Evolutionary conservation across 805 yeast species (phyloP).

Genomic region (Schwanniomyces sp.): DNA sequence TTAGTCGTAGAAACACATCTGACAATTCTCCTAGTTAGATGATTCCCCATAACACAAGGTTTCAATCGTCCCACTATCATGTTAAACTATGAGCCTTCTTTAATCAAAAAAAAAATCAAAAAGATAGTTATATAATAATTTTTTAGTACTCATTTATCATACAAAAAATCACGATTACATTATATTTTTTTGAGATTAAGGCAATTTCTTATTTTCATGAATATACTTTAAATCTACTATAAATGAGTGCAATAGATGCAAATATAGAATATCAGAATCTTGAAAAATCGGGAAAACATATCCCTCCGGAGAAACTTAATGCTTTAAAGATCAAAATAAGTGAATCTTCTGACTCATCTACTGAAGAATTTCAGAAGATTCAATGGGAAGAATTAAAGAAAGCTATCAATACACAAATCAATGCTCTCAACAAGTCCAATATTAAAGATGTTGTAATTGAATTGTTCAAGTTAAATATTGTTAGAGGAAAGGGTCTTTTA

Average conservation of each 20-base stretch:
- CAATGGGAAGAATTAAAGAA: constrained; percentile 58
- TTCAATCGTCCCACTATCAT: background rate
- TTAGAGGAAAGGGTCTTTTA: constrained; percentile 61
- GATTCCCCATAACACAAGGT: background rate
- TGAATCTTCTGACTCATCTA: constrained; percentile 1
- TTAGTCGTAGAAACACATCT: background rate
- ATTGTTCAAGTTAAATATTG: constrained; percentile 57
- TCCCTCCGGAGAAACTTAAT: constrained; percentile 54
- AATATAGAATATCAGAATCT: constrained; percentile 3
- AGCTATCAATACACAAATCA: constrained; percentile 48
- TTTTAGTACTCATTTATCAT: background rate
- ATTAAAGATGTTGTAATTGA: constrained; percentile 48
- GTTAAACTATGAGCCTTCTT: background rate
- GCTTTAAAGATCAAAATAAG: constrained; percentile 32
- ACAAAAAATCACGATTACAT: background rate
- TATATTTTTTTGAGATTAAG: background rate
- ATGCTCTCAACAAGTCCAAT: constrained; percentile 45
- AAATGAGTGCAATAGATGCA: constrained; percentile 3
- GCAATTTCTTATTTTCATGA: background rate
- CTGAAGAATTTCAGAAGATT: constrained; percentile 37
- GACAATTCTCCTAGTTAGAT: background rate
- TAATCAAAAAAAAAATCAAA: background rate
- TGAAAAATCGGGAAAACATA: constrained; percentile 38
- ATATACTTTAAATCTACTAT: background rate
- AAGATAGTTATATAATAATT: background rate